Evolutionary conservation across 1,284 basidiomycete species (phyloP).

Genomic region (Sphagnurus paluster): DNA sequence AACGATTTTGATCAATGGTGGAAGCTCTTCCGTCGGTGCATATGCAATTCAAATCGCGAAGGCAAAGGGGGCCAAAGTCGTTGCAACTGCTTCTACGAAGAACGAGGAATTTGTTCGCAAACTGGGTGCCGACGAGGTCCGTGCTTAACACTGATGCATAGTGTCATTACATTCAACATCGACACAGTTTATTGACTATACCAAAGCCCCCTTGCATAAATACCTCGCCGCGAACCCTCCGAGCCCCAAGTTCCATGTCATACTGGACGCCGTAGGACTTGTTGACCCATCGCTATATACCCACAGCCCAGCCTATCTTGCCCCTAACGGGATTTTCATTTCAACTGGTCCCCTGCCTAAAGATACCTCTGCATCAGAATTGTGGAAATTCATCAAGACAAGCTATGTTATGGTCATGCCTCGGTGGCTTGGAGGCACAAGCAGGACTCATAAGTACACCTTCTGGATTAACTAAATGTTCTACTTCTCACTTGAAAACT

Average conservation of each 20-base stretch:
- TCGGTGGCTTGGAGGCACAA: constrained; percentile 47
- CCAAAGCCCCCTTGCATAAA: constrained; percentile 42
- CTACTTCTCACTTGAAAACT: neutral
- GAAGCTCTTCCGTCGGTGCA: constrained; percentile 61
- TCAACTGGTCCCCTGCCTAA: constrained; percentile 42
- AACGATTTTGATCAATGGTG: constrained; percentile 65
- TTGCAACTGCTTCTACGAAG: constrained; percentile 52
- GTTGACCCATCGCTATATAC: constrained; percentile 39
- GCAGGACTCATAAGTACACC: constrained; percentile 45
- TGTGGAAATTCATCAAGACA: constrained; percentile 32
- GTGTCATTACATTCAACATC: constrained; percentile 5
- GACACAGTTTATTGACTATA: constrained; percentile 58
- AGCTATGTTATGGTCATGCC: constrained; percentile 32
- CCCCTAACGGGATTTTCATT: constrained; percentile 45
- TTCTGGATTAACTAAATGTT: no score
- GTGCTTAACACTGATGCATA: constrained; percentile 21
- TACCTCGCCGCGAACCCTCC: constrained; percentile 39
- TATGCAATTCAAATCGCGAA: constrained; percentile 69
- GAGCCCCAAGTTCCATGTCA: constrained; percentile 40
- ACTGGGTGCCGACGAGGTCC: constrained; percentile 44
- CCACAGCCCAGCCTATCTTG: constrained; percentile 43
- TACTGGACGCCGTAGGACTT: constrained; percentile 43
- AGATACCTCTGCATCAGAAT: constrained; percentile 21
- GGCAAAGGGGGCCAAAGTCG: constrained; percentile 52
- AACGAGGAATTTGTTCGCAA: constrained; percentile 43